These are phyloP conservation scores for Barnettozyma wickerhamii DNA, from an alignment of 805 yeast genomes.

Conservation along the genomic window DNA sequence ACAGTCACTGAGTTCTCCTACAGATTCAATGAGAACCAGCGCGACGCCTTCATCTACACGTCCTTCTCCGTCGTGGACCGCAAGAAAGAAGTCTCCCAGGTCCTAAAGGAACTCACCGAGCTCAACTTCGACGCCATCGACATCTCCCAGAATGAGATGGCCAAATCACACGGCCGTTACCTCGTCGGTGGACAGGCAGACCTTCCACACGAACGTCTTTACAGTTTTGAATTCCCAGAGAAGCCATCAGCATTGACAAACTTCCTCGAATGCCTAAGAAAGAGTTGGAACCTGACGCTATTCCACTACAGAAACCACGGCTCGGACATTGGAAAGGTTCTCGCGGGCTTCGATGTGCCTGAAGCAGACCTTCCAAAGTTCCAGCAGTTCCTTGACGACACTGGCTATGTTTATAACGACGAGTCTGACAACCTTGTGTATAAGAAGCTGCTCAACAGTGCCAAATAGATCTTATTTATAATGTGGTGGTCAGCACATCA, in stretches of 20 bases:
- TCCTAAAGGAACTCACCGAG: slow-evolving; percentile 53
- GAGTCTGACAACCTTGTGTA: slow-evolving; percentile 88
- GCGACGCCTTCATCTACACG: slow-evolving; percentile 75
- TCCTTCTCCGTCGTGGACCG: slow-evolving; percentile 83
- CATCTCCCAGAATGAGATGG: slow-evolving; percentile 88
- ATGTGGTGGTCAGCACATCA: too few species aligned
- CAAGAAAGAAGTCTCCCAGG: slow-evolving; percentile 63
- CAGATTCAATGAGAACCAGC: slow-evolving; percentile 44
- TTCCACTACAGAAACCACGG: slow-evolving; percentile 98
- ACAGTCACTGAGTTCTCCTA: slow-evolving; percentile 92
- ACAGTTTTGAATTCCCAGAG: slow-evolving; percentile 93
- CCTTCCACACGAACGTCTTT: slow-evolving; percentile 70
- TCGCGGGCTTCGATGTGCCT: slow-evolving; percentile 89
- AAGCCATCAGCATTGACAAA: slow-evolving; percentile 90
- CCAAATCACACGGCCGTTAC: slow-evolving; percentile 94
- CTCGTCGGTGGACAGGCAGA: slow-evolving; percentile 87
- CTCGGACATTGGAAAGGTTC: slow-evolving; percentile 86
- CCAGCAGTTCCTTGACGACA: slow-evolving; percentile 58
- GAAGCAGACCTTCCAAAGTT: slow-evolving; percentile 60
- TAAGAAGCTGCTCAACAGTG: slow-evolving; percentile 57
- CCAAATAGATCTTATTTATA: slow-evolving; percentile 1
- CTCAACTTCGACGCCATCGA: slow-evolving; percentile 75
- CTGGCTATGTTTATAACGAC: slow-evolving; percentile 75
- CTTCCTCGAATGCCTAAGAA: slow-evolving; percentile 67
- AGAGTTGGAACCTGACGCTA: slow-evolving; percentile 86